Conservation (phyloP, 257 asterid species). For the Solanum pennellii region DNA sequence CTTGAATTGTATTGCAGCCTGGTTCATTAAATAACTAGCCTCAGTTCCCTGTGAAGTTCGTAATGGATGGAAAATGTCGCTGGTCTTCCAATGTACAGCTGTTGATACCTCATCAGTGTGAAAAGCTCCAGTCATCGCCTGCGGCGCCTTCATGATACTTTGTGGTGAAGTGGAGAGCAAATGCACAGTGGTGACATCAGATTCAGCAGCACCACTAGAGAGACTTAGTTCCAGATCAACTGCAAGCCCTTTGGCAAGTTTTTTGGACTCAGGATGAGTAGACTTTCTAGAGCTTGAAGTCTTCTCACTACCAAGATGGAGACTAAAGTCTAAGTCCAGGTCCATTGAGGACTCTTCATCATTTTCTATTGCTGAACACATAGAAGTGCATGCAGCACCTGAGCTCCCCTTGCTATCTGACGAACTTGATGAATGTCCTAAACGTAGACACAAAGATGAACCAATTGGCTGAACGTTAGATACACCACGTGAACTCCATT, state of each 20-base stretch:
- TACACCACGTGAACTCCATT: constrained; percentile 41
- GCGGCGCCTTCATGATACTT: constrained; percentile 10
- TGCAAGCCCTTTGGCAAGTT: constrained; percentile 27
- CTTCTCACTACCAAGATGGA: constrained; percentile 71
- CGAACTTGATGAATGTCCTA: constrained; percentile 86
- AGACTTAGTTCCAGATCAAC: constrained; percentile 79
- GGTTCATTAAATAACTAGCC: constrained; percentile 25
- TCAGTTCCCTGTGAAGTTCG: constrained; percentile 18
- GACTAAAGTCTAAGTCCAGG: constrained; percentile 76
- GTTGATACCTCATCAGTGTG: constrained; percentile 32
- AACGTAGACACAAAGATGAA: constrained; percentile 43
- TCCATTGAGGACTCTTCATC: constrained; percentile 87
- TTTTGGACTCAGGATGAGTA: constrained; percentile 22
- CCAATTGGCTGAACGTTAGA: constrained; percentile 25
- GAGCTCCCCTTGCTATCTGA: constrained; percentile 94
- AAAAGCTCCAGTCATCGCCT: constrained; percentile 13
- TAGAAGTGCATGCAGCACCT: constrained; percentile 76
- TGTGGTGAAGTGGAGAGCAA: constrained; percentile 24
- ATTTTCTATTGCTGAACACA: constrained; percentile 74
- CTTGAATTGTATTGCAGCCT: constrained; percentile 21
- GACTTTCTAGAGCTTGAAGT: constrained; percentile 32
- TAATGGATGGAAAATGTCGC: constrained; percentile 18
- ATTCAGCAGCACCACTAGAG: constrained; percentile 51
- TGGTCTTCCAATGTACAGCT: constrained; percentile 11
- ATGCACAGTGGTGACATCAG: constrained; percentile 50